Evolutionary conservation across 2,329 filamentous ascomycete species (phyloP).

Genomic region (Ophiocordyceps camponoti-rufipedis): DNA sequence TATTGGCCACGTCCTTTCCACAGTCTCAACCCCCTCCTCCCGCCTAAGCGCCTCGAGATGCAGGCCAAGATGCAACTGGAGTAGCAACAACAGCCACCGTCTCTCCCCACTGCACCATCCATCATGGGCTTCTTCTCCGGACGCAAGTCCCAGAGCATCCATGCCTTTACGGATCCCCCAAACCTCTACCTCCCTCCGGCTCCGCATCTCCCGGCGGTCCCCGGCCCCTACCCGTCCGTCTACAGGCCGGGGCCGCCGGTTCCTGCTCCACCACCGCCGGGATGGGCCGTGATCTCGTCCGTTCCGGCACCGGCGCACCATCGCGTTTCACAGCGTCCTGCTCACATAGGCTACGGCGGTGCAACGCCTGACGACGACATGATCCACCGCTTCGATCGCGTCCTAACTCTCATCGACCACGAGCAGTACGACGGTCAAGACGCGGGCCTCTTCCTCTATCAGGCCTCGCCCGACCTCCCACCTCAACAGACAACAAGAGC

Average conservation of each 20-base stretch:
- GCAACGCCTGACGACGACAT: not conserved
- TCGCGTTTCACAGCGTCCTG: not conserved
- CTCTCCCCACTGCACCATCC: not conserved
- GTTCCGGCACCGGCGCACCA: not conserved
- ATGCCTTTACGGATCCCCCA: not conserved
- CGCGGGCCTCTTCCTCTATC: constrained; percentile 30
- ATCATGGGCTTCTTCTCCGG: not conserved
- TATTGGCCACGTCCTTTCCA: not conserved
- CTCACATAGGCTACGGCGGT: not conserved
- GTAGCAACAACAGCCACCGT: not conserved
- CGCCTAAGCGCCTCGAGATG: not conserved
- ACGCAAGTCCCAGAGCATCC: not conserved
- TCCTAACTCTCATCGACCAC: constrained; percentile 55
- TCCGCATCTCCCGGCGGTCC: not conserved
- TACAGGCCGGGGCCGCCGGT: not conserved
- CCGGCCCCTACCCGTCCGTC: not conserved
- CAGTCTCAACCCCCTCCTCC: not conserved
- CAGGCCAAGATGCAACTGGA: not conserved
- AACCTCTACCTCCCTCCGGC: not conserved
- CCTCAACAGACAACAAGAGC: not conserved
- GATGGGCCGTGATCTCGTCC: not conserved
- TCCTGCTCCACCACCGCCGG: too few relatives aligned
- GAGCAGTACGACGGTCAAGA: constrained; percentile 36
- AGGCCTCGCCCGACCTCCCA: constrained; percentile 5
- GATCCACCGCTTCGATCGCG: constrained; percentile 38